phyloP scores from a whole-genome alignment of 495 filamentous ascomycete genomes.

The Penicillium arizonense region DNA sequence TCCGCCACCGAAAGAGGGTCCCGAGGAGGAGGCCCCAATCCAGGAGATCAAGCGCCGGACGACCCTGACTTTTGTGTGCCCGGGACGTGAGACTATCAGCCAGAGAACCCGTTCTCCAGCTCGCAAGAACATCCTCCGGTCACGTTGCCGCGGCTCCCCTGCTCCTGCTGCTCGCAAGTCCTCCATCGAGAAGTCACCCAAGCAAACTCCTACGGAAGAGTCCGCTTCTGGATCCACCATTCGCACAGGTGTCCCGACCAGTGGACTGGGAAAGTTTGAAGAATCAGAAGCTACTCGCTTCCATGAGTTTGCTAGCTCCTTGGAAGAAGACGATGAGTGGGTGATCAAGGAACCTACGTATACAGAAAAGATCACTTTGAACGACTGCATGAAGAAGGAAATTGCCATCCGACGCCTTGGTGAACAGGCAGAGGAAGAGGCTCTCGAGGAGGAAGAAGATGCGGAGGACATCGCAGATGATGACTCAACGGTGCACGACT shows the following conservation, averaged over 20 bases:
- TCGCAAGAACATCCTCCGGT: constrained; percentile 28
- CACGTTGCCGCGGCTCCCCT: constrained; percentile 42
- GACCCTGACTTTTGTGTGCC: constrained; percentile 61
- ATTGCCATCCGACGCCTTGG: constrained; percentile 81
- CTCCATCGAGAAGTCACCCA: constrained; percentile 25
- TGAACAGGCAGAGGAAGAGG: constrained; percentile 90
- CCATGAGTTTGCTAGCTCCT: constrained; percentile 87
- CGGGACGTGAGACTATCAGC: constrained; percentile 39
- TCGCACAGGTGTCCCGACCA: constrained; percentile 34
- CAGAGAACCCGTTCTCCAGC: constrained; percentile 31
- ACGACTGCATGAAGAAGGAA: constrained; percentile 88
- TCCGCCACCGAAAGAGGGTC: constrained; percentile 10
- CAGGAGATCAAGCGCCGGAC: constrained; percentile 50
- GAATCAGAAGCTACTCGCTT: constrained; percentile 72
- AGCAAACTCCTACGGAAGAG: constrained; percentile 5
- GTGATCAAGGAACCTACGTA: constrained; percentile 63
- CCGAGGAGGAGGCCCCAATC: constrained; percentile 13
- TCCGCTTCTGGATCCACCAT: constrained; percentile 2
- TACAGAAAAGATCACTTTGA: constrained; percentile 72
- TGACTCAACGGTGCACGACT: constrained; percentile 63
- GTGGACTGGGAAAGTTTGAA: constrained; percentile 56
- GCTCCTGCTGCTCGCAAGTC: constrained; percentile 51
- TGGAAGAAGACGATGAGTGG: constrained; percentile 84
- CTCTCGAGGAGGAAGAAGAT: constrained; percentile 62
- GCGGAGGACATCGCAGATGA: constrained; percentile 58